Conservation (phyloP, 2,329 filamentous ascomycete genomes). For the Trichoderma sp. region DNA sequence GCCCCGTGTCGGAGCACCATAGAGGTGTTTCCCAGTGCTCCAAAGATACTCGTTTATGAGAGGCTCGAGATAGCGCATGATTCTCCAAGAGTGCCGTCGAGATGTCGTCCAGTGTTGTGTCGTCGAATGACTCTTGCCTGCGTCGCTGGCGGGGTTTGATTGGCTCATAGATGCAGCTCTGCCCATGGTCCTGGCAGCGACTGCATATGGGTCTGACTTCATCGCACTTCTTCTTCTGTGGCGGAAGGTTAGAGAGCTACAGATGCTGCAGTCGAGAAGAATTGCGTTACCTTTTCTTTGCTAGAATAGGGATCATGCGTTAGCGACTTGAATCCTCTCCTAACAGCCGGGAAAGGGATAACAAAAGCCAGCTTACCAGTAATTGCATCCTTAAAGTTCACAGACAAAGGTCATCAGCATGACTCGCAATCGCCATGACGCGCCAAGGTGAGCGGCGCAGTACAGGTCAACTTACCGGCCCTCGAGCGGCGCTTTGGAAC, state of each 20-base stretch:
- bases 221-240: constrained; percentile 62
- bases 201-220: constrained; percentile 55
- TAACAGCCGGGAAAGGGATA: neutral
- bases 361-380: constrained; percentile 48
- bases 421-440: neutral
- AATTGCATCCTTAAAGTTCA: constrained; percentile 50
- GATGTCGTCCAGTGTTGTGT: neutral
- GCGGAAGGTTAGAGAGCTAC: constrained; percentile 17
- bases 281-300: constrained; percentile 54
- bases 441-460: neutral
- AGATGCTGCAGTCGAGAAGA: constrained; percentile 2
- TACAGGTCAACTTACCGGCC: constrained; percentile 51
- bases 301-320: constrained; percentile 38
- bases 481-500: constrained; percentile 61
- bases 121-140: constrained; percentile 36
- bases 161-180: constrained; percentile 55
- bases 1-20: constrained; percentile 12
- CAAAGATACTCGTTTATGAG: constrained; percentile 10
- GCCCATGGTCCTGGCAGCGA: constrained; percentile 53
- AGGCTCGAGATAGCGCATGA: constrained; percentile 4
- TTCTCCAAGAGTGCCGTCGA: neutral
- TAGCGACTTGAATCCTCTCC: neutral
- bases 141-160: constrained; percentile 47
- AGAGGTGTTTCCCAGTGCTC: constrained; percentile 19
- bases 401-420: neutral